phyloP scores from a whole-genome alignment of 352 stramenopile genomes.

The Globisporangium cederbergense region DNA sequence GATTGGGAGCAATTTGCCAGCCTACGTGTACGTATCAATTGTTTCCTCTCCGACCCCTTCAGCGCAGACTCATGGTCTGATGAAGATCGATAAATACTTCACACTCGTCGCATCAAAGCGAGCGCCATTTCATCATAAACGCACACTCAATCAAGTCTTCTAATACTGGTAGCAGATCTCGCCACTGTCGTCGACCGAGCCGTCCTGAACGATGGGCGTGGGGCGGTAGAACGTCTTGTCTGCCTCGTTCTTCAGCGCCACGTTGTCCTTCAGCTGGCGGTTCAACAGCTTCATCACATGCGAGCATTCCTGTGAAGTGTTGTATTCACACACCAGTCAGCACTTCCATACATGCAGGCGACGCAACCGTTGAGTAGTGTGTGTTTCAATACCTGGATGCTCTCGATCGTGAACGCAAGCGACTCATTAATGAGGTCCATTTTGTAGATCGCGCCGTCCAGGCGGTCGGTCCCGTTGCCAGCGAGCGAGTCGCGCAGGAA shows the following conservation, averaged over 20 bases:
- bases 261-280: conserved; percentile 59
- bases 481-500: conserved; percentile 31
- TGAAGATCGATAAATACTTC: no score
- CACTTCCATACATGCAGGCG: not conserved
- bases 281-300: conserved; percentile 73
- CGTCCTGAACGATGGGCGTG: conserved; percentile 19
- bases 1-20: not conserved
- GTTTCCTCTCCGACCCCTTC: no score
- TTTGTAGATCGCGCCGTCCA: conserved; percentile 59
- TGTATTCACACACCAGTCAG: not conserved
- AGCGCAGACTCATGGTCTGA: no score
- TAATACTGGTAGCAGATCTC: conserved; percentile 14
- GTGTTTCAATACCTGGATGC: conserved; percentile 41
- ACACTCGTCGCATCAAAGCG: no score
- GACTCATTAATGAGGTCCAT: conserved; percentile 82
- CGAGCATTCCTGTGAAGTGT: conserved; percentile 35
- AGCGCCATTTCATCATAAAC: no score
- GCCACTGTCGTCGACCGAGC: not conserved
- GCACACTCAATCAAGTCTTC: no score
- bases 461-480: conserved; percentile 27
- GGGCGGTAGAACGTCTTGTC: conserved; percentile 29
- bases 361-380: not conserved
- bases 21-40: not conserved
- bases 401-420: conserved; percentile 76
- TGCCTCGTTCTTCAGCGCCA: conserved; percentile 31